Conservation (phyloP, 306 rosid species). For the Dryas drummondii region DNA sequence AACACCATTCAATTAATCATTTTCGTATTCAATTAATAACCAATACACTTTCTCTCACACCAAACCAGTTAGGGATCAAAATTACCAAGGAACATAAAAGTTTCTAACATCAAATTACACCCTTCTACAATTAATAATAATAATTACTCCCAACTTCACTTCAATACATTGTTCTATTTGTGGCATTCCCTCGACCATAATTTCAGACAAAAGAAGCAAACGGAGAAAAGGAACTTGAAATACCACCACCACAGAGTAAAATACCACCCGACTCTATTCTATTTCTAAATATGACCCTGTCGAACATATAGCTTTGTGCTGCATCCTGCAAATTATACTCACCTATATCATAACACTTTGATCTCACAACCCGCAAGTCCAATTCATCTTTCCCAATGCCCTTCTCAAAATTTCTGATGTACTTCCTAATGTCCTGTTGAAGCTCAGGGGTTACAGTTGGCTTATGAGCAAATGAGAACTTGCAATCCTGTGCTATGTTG, state of each 20-base stretch:
- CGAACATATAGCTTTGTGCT: constrained; percentile 52
- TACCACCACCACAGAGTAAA: constrained; percentile 55
- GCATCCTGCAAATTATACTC: constrained; percentile 41
- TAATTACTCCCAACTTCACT: neutral
- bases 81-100: neutral
- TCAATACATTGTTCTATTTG: neutral
- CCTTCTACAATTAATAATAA: neutral
- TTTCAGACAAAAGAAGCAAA: constrained; percentile 31
- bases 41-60: neutral
- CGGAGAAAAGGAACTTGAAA: constrained; percentile 29
- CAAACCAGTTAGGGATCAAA: neutral
- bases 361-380: constrained; percentile 29
- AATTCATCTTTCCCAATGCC: constrained; percentile 40
- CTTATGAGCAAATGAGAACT: constrained; percentile 62
- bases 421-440: constrained; percentile 58
- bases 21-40: neutral
- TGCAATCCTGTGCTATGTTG: constrained; percentile 29
- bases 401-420: constrained; percentile 53
- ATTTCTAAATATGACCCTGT: constrained; percentile 46
- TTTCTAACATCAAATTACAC: neutral
- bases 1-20: neutral
- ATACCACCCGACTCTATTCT: constrained; percentile 64
- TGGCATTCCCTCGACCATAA: neutral
- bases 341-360: constrained; percentile 37
- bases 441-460: constrained; percentile 41